Conservation (phyloP, 108 stramenopile species). For the Conticribra weissflogii region DNA sequence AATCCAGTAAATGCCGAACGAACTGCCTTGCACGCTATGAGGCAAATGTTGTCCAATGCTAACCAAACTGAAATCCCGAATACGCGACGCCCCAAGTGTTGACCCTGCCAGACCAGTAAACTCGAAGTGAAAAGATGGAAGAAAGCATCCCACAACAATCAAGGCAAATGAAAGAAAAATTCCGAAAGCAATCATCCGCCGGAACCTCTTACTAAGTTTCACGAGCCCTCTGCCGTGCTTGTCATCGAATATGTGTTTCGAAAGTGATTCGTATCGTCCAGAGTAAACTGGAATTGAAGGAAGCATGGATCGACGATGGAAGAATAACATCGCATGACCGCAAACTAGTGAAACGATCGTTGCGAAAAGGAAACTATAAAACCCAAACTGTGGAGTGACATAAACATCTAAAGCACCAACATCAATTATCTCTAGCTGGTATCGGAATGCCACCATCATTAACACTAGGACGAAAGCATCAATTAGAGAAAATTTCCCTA, state of each 20-base stretch:
- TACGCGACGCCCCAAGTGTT: conserved; percentile 64
- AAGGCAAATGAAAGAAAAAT: conserved; percentile 38
- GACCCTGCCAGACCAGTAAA: conserved; percentile 86
- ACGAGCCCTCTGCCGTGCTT: conserved; percentile 51
- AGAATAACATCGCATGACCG: conserved; percentile 80
- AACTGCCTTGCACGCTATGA: conserved; percentile 60
- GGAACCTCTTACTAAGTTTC: conserved; percentile 36
- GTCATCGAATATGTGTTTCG: conserved; percentile 41
- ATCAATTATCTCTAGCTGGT: conserved; percentile 66
- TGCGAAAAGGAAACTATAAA: conserved; percentile 88
- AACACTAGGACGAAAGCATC: conserved; percentile 91
- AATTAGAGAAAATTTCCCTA: conserved; percentile 92
- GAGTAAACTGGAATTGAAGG: conserved; percentile 44
- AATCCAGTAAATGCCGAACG: conserved; percentile 64
- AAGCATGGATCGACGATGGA: conserved; percentile 69
- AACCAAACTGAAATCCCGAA: conserved; percentile 68
- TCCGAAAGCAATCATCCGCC: conserved; percentile 31
- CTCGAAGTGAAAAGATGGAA: conserved; percentile 81
- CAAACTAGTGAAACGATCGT: conserved; percentile 80
- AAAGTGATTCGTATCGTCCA: conserved; percentile 44
- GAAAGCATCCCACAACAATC: conserved; percentile 50
- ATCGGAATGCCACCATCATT: conserved; percentile 91
- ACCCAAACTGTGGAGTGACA: conserved; percentile 77
- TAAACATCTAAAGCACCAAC: conserved; percentile 65
- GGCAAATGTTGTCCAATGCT: conserved; percentile 77